Percentiles rank a stretch among this genome's conserved stretches.
Evolutionary conservation across 1,284 basidiomycete genomes (phyloP).

Genomic region (Earliella scabrosa): DNA sequence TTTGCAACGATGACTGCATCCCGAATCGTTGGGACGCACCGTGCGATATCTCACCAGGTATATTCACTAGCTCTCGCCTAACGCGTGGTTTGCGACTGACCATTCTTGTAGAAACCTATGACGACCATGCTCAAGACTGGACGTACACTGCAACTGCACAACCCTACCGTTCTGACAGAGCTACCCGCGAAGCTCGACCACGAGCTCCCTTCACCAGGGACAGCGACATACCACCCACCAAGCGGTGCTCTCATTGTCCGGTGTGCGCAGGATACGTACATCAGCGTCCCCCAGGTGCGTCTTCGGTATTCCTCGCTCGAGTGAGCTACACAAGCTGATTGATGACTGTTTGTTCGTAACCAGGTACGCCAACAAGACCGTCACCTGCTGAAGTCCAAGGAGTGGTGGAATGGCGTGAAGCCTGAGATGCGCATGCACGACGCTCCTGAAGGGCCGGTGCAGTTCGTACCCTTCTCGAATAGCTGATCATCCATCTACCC

Average conservation of each 20-base stretch:
- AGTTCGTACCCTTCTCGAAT: conserved; percentile 21
- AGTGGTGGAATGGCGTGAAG: conserved; percentile 56
- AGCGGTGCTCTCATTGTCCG: conserved; percentile 47
- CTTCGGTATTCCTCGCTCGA: too few species aligned
- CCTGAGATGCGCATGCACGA: conserved; percentile 26
- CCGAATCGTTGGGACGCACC: conserved; percentile 59
- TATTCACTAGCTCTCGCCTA: conserved; percentile 9
- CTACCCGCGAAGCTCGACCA: not conserved
- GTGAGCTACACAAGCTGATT: not conserved
- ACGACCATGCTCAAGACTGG: conserved; percentile 46
- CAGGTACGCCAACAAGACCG: conserved; percentile 64
- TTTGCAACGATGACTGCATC: conserved; percentile 62
- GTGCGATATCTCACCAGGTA: conserved; percentile 81
- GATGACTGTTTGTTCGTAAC: not conserved
- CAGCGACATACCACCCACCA: conserved; percentile 44
- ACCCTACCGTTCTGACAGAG: conserved; percentile 35
- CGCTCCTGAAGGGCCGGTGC: conserved; percentile 14
- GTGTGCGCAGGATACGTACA: conserved; percentile 50
- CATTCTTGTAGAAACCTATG: conserved; percentile 47
- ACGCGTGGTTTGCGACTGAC: not conserved
- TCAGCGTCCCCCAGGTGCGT: conserved; percentile 48
- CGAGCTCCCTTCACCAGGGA: conserved; percentile 40
- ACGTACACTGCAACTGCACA: conserved; percentile 51
- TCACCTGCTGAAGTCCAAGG: conserved; percentile 41
- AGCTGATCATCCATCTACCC: too few species aligned